These are phyloP conservation scores for Lupinus albus DNA, from an alignment of 306 rosid species.

Conservation along the genomic window DNA sequence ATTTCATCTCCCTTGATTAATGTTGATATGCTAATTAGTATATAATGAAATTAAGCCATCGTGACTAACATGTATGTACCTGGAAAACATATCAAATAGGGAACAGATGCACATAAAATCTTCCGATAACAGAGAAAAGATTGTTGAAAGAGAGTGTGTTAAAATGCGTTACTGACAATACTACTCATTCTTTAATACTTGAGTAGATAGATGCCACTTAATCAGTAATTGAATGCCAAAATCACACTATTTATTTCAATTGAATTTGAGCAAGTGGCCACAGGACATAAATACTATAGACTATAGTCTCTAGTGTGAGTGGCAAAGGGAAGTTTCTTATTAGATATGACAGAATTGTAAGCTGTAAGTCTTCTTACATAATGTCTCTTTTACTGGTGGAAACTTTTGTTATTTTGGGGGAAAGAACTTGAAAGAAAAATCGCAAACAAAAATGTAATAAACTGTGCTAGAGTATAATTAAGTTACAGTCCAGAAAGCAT, in stretches of 20 bases:
- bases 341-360: too few species aligned
- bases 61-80: too few species aligned
- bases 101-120: too few species aligned
- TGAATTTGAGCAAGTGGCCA: constrained; percentile 21
- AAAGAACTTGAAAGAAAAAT: not conserved
- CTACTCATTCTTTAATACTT: not conserved
- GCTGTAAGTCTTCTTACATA: too few species aligned
- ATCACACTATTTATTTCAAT: not conserved
- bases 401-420: not conserved
- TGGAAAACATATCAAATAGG: too few species aligned
- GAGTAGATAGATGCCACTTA: constrained; percentile 26
- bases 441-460: not conserved
- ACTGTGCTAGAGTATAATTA: not conserved
- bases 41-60: too few species aligned
- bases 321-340: too few species aligned
- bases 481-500: not conserved
- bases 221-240: not conserved
- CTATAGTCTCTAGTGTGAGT: too few species aligned
- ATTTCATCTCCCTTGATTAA: not conserved
- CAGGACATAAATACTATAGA: not conserved
- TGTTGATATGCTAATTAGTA: not conserved
- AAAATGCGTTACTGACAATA: too few species aligned
- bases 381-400: too few species aligned
- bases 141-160: too few species aligned
- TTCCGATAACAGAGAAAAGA: too few species aligned